Evolutionary conservation across 1,139 yeast species (phyloP).

Genomic region (Kodamaea plutei): DNA sequence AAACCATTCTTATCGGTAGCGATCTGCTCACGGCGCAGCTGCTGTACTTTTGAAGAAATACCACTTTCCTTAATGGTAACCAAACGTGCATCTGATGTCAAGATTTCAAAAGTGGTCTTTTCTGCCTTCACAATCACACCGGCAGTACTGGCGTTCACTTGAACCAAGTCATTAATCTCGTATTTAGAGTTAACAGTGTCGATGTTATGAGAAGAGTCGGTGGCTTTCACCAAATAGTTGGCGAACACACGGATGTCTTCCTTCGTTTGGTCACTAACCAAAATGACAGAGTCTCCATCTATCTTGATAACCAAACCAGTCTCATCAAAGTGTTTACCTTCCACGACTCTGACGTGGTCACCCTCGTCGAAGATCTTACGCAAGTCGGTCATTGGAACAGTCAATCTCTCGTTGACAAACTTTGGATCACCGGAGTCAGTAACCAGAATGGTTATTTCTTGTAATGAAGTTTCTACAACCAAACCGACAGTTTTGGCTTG

Average conservation of each 20-base stretch:
- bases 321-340: conserved; percentile 89
- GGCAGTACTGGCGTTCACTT: conserved; percentile 77
- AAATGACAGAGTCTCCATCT: conserved; percentile 79
- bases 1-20: conserved; percentile 86
- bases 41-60: conserved; percentile 67
- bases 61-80: conserved; percentile 72
- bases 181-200: conserved; percentile 56
- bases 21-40: conserved; percentile 65
- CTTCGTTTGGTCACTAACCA: conserved; percentile 83
- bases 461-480: conserved; percentile 62
- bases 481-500: conserved; percentile 86
- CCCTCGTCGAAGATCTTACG: conserved; percentile 87
- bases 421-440: conserved; percentile 50
- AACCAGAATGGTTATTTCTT: conserved; percentile 59
- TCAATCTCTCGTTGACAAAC: conserved; percentile 46
- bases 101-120: conserved; percentile 75
- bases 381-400: conserved; percentile 74
- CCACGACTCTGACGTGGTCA: conserved; percentile 91
- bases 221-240: conserved; percentile 75
- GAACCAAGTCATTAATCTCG: conserved; percentile 86
- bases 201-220: conserved; percentile 54
- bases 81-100: conserved; percentile 79
- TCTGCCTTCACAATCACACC: conserved; percentile 92
- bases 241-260: conserved; percentile 91
- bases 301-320: conserved; percentile 89